Percentiles rank a stretch among this genome's conserved stretches.
Conservation (phyloP, 805 yeast species). For the Lachancea thermotolerans region DNA sequence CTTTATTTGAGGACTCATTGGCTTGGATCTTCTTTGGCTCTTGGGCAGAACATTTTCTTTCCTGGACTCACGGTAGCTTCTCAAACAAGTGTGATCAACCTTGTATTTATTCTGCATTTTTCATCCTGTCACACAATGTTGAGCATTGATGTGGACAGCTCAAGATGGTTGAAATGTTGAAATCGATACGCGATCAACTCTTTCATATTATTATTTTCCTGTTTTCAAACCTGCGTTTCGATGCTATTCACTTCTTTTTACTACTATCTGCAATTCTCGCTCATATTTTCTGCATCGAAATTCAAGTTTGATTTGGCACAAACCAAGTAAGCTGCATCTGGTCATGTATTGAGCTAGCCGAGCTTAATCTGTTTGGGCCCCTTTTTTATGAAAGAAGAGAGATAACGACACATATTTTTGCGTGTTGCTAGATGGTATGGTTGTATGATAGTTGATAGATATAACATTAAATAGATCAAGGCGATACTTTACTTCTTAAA, state of each 20-base stretch:
- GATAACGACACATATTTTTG: slow-evolving; percentile 3
- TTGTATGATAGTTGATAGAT: slow-evolving; percentile 14
- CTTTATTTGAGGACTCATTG: slow-evolving; percentile 1
- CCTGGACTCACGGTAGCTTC: too few relatives aligned
- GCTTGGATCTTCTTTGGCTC: neutral
- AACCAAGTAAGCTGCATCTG: neutral
- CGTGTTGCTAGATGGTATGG: slow-evolving; percentile 8
- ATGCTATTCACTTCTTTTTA: slow-evolving; percentile 8
- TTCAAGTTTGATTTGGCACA: slow-evolving; percentile 6
- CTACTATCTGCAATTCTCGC: slow-evolving; percentile 7
- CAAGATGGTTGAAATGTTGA: neutral
- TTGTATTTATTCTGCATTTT: neutral
- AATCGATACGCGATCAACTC: neutral
- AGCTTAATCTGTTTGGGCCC: neutral
- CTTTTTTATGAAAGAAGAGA: slow-evolving; percentile 5
- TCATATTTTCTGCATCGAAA: slow-evolving; percentile 8
- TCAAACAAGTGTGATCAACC: too few relatives aligned
- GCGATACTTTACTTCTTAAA: slow-evolving; percentile 3
- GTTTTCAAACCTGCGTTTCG: slow-evolving; percentile 9
- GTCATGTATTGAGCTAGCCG: too few relatives aligned
- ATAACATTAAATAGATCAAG: slow-evolving; percentile 12
- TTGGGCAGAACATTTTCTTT: neutral
- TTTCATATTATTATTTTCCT: slow-evolving; percentile 1
- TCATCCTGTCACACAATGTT: slow-evolving; percentile 4
- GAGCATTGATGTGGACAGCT: slow-evolving; percentile 5